Conservation (phyloP, 2,329 filamentous ascomycete species). For the Colletotrichum chrysophilum region DNA sequence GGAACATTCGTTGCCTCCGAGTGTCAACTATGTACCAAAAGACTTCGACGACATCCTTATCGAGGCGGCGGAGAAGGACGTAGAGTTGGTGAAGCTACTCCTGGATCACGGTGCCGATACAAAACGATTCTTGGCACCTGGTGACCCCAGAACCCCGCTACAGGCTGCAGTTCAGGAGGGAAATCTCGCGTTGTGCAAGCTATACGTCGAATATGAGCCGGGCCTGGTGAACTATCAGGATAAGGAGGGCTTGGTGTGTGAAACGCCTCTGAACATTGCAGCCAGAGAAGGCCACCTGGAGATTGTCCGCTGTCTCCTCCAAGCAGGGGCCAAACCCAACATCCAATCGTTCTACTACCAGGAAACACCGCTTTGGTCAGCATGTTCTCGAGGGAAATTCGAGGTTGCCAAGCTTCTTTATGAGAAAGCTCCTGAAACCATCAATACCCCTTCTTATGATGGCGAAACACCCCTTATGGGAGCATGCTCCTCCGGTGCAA, state of each 20-base stretch:
- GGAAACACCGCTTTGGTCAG: slow-evolving; percentile 24
- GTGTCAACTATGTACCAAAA: slow-evolving; percentile 18
- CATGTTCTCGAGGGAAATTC: slow-evolving; percentile 13
- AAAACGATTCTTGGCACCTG: slow-evolving; percentile 1
- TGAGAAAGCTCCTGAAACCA: slow-evolving; percentile 22
- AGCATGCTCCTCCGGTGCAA: slow-evolving; percentile 18
- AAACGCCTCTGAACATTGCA: slow-evolving; percentile 24
- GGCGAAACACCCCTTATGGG: slow-evolving; percentile 22
- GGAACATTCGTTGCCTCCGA: slow-evolving; percentile 17
- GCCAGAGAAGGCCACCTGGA: slow-evolving; percentile 10
- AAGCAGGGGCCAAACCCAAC: slow-evolving; percentile 22
- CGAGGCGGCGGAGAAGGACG: neutral
- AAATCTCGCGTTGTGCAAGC: slow-evolving; percentile 17
- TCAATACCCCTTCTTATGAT: slow-evolving; percentile 12
- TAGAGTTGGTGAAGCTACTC: slow-evolving; percentile 21
- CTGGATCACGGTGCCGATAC: slow-evolving; percentile 26
- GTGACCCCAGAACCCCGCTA: slow-evolving; percentile 14
- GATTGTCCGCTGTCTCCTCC: slow-evolving; percentile 22
- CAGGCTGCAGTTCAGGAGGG: slow-evolving; percentile 22
- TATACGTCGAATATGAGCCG: slow-evolving; percentile 25
- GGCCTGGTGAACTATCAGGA: slow-evolving; percentile 22
- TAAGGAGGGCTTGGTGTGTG: slow-evolving; percentile 9
- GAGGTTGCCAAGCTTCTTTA: slow-evolving; percentile 24
- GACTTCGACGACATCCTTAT: slow-evolving; percentile 11
- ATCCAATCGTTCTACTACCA: slow-evolving; percentile 6